A percentile compares a stretch with the other conserved stretches of the same genome.
Evolutionary conservation across 805 yeast genomes (phyloP).

Genomic region (Ogataea glucozyma): DNA sequence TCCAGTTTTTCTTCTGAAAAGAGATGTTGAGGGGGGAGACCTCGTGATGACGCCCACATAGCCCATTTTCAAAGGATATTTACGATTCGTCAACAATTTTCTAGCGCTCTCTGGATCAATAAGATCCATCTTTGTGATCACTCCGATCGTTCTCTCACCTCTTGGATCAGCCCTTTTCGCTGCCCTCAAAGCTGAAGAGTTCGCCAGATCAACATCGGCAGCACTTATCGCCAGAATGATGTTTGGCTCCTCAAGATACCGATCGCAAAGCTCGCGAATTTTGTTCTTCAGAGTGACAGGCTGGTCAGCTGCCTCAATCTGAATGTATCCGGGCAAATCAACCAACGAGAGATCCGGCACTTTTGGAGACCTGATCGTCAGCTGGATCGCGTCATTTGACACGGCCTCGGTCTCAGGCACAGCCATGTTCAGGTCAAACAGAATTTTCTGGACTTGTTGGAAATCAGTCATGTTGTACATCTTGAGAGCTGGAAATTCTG

Average conservation of each 20-base stretch:
- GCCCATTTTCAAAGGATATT: slow-evolving; percentile 93
- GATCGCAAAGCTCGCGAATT: slow-evolving; percentile 78
- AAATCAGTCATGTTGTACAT: slow-evolving; percentile 84
- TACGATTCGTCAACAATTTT: slow-evolving; percentile 66
- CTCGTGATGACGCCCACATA: slow-evolving; percentile 97
- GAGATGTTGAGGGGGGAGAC: slow-evolving; percentile 46
- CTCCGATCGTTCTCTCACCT: slow-evolving; percentile 96
- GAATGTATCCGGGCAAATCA: slow-evolving; percentile 97
- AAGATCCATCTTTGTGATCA: slow-evolving; percentile 88
- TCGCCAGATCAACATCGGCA: slow-evolving; percentile 97
- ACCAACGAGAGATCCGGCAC: slow-evolving; percentile 93
- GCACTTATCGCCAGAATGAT: slow-evolving; percentile 94
- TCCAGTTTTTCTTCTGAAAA: slow-evolving; percentile 57
- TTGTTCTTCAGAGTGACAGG: slow-evolving; percentile 79
- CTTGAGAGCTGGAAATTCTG: slow-evolving; percentile 91
- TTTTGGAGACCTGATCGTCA: slow-evolving; percentile 83
- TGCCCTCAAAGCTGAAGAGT: slow-evolving; percentile 91
- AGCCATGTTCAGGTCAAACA: slow-evolving; percentile 87
- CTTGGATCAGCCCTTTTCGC: slow-evolving; percentile 86
- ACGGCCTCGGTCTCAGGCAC: slow-evolving; percentile 86
- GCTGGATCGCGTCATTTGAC: slow-evolving; percentile 90
- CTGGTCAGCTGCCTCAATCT: slow-evolving; percentile 94
- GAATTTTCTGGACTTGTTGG: slow-evolving; percentile 80
- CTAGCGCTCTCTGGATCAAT: slow-evolving; percentile 77
- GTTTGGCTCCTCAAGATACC: slow-evolving; percentile 87